Conservation (phyloP, 139 green algal genomes). For the Volvox africanus region DNA sequence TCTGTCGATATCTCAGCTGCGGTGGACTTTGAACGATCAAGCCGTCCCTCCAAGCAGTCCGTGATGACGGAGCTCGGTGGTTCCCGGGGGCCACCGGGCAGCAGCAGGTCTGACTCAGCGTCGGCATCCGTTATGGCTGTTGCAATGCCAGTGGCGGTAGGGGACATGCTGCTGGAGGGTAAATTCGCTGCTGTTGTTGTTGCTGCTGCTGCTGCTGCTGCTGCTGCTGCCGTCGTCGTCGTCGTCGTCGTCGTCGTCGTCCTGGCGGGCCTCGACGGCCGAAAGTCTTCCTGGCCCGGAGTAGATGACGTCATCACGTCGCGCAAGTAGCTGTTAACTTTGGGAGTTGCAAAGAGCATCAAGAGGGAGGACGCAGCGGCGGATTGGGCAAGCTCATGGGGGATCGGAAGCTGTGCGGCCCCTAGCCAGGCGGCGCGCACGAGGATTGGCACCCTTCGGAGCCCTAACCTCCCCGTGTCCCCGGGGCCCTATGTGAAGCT, state of each 20-base stretch:
- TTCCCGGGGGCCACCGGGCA: no score
- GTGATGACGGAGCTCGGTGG: no score
- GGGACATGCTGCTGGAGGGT: no score
- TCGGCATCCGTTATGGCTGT: background rate
- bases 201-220: background rate
- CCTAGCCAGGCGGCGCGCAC: background rate
- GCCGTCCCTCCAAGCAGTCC: background rate
- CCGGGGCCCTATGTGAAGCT: no score
- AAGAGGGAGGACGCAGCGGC: background rate
- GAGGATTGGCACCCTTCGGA: no score
- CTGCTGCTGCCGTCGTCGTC: background rate
- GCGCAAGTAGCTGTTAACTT: conserved; percentile 62
- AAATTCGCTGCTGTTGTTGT: background rate
- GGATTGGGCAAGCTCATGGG: background rate
- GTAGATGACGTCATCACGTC: conserved; percentile 32
- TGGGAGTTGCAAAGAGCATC: background rate
- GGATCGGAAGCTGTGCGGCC: background rate
- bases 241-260: background rate
- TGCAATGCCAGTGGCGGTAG: no score
- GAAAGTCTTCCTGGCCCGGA: conserved; percentile 45
- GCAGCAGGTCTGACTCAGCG: background rate
- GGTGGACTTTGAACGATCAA: background rate
- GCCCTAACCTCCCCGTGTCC: no score
- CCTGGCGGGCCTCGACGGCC: background rate
- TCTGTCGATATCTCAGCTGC: background rate